Base-by-base conservation (phyloP, 1,284 basidiomycete genomes). In the Ceratobasidium sp. region DNA sequence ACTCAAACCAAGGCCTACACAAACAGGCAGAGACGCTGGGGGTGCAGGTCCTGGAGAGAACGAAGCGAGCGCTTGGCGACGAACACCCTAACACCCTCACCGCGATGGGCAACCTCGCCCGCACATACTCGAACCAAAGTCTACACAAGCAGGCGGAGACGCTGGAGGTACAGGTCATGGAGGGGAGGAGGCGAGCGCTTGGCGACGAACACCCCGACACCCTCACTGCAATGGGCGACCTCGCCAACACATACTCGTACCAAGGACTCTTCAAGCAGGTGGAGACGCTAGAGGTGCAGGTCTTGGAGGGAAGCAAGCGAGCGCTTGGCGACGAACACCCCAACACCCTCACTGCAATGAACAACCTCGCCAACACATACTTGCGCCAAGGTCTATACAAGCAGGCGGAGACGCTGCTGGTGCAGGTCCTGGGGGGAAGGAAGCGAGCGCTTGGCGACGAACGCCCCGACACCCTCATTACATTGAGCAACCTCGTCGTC, bases 141-240 rank as follows among this genome's bases (percentile, higher is more conserved):
- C 46, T 49, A 49, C 18, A 49, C 46, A 18, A 49, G 46, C 46
- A 49, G 46, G 46, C 46, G 7, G 46, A 49, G 46, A 5, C 39
- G 1, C 15, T 73, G 3, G 58, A 73, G 56, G 71, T 66, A 23
- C 64, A 76, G 7, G 72, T 76, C 5, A 2, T 76, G 20, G 2
- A 23, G n/a, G 28, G 13, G 6, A 26, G 39, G 0, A 40, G 40
- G 42, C 44, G 33, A 40, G n/a, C 49, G 40, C 20, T 66, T 13
- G 72, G 72, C n/a, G n/a, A 18, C 4, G 40, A 64, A 15, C 72
- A 76, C 42, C 61, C 28, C 33, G 61, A 76, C 7, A 68, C 61
- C 3, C 64, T 67, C 13, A 26, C 20, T 26, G 39, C 26, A 44
- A 49, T 67, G 64, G 26, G 6, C n/a, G 46, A 12, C 23, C 64